Conservation (phyloP, 75 land plant genomes). For the Picea glauca region DNA sequence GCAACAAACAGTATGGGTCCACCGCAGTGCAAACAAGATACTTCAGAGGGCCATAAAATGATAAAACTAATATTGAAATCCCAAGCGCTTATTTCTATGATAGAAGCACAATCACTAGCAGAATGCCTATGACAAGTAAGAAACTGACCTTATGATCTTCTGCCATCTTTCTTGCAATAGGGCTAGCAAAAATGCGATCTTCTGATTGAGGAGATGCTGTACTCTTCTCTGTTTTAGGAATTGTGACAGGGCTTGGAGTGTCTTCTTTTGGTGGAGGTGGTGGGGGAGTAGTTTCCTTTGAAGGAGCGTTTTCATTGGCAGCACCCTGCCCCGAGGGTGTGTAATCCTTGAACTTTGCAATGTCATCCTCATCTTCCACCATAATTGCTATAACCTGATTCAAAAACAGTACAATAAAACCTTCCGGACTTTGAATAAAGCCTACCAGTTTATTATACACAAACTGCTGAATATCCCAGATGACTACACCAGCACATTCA, state of each 20-base stretch:
- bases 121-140: neutral
- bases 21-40: neutral
- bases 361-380: slow-evolving; percentile 84
- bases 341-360: slow-evolving; percentile 78
- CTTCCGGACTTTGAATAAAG: neutral
- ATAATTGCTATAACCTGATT: slow-evolving; percentile 73
- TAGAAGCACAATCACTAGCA: neutral
- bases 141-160: slow-evolving; percentile 75
- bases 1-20: neutral
- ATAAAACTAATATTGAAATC: neutral
- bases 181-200: slow-evolving; percentile 85
- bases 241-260: slow-evolving; percentile 26
- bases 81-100: neutral
- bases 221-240: slow-evolving; percentile 21
- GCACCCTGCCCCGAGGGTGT: slow-evolving; percentile 48
- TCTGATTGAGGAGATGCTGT: slow-evolving; percentile 17
- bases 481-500: neutral
- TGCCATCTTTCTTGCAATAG: slow-evolving; percentile 86
- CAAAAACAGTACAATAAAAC: neutral
- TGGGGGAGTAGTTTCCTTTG: slow-evolving; percentile 2
- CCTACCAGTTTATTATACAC: neutral
- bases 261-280: slow-evolving; percentile 32
- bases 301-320: slow-evolving; percentile 40
- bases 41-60: slow-evolving; percentile 9
- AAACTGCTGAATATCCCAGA: neutral